Conservation (phyloP, 2,329 filamentous ascomycete genomes). For the Trichoderma atroviride region DNA sequence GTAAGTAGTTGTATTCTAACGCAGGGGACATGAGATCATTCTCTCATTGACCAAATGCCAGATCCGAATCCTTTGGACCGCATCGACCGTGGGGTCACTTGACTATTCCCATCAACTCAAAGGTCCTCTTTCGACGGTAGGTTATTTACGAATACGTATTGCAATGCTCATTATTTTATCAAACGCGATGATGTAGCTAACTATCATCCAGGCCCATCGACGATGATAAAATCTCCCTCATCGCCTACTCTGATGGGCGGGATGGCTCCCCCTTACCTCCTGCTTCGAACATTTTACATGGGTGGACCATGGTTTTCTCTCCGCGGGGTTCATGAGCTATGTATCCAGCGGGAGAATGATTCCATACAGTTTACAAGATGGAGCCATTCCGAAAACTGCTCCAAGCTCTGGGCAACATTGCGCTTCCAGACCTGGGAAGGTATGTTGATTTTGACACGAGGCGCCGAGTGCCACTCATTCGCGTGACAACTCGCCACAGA, state of each 20-base stretch:
- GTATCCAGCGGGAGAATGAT: constrained; percentile 52
- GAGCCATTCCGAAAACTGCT: constrained; percentile 47
- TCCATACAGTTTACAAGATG: constrained; percentile 56
- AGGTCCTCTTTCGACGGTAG: constrained; percentile 59
- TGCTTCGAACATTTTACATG: constrained; percentile 48
- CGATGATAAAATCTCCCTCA: constrained; percentile 56
- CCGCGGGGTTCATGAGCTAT: constrained; percentile 58
- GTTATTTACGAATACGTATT: constrained; percentile 13
- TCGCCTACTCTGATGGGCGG: constrained; percentile 51
- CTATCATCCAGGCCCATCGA: constrained; percentile 52
- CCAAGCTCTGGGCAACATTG: constrained; percentile 58
- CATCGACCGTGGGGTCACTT: constrained; percentile 48
- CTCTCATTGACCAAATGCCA: constrained; percentile 31
- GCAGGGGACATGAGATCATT: neutral
- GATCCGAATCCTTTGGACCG: constrained; percentile 52
- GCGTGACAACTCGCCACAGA: neutral
- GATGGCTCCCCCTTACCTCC: constrained; percentile 52
- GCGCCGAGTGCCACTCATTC: too few relatives aligned
- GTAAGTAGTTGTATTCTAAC: constrained; percentile 32
- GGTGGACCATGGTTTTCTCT: constrained; percentile 51
- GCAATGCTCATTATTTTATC: neutral
- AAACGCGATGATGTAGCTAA: neutral
- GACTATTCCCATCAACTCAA: constrained; percentile 50
- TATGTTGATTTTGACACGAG: constrained; percentile 34
- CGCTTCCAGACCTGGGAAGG: constrained; percentile 65